These are phyloP conservation scores for Acanthamoeba royreba DNA, from an alignment of 208 protist species.

Conservation along the genomic window DNA sequence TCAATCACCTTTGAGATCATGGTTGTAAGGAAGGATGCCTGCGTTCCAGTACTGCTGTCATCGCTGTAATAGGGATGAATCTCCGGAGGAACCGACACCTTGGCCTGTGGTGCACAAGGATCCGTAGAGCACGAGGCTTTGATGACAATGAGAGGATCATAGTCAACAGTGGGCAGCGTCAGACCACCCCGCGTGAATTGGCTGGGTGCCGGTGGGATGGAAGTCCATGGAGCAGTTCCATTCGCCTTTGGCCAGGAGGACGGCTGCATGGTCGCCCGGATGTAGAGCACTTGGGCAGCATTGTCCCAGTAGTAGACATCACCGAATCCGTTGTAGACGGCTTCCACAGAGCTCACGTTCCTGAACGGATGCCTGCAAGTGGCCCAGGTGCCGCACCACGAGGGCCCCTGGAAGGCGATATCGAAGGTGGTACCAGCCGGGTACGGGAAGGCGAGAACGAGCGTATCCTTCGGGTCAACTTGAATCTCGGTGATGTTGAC, in stretches of 20 bases:
- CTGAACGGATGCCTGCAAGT: neutral
- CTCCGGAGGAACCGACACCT: neutral
- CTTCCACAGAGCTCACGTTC: neutral
- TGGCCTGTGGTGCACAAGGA: neutral
- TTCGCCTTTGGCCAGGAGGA: neutral
- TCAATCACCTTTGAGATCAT: too few relatives aligned
- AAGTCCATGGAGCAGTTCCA: neutral
- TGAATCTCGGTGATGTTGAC: neutral
- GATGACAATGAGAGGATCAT: neutral
- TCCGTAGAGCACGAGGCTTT: neutral
- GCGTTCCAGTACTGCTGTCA: too few relatives aligned
- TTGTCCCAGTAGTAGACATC: neutral
- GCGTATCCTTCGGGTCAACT: neutral
- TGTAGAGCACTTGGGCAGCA: neutral
- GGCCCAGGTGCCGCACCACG: neutral
- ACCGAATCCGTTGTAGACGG: neutral
- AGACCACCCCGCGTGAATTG: neutral
- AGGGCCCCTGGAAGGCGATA: neutral
- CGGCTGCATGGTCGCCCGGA: neutral
- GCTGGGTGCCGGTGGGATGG: neutral
- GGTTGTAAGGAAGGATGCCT: too few relatives aligned
- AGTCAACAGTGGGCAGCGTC: neutral
- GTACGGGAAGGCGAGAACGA: neutral
- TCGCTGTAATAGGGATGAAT: neutral
- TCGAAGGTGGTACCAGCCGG: neutral